A percentile compares a stretch with the other conserved stretches of the same genome.
Conservation (phyloP, 202 grass and related monocot genomes). For the Panicum hallii region DNA sequence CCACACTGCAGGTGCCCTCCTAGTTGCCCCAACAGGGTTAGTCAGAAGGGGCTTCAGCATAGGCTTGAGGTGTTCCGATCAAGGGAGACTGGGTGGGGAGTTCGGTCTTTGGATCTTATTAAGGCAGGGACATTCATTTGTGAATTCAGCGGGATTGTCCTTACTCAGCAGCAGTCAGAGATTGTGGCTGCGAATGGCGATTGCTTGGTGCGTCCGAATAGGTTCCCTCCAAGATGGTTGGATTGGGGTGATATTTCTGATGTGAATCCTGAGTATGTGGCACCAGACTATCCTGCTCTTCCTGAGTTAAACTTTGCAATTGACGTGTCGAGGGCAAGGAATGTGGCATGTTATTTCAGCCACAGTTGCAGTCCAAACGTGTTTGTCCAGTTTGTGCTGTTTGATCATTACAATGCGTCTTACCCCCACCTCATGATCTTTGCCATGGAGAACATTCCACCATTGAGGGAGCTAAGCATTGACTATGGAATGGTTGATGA, state of each 20-base stretch:
- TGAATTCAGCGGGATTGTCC: slow-evolving; percentile 92
- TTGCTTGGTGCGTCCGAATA: slow-evolving; percentile 82
- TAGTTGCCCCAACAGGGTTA: slow-evolving; percentile 88
- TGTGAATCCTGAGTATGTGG: slow-evolving; percentile 71
- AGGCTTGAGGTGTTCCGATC: slow-evolving; percentile 93
- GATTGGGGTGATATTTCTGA: slow-evolving; percentile 98
- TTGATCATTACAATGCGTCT: slow-evolving; percentile 81
- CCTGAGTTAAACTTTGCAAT: slow-evolving; percentile 80
- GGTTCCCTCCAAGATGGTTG: slow-evolving; percentile 82
- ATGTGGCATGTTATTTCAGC: slow-evolving; percentile 99
- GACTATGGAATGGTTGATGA: slow-evolving; percentile 96
- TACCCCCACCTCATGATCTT: slow-evolving; percentile 98
- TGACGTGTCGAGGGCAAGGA: slow-evolving; percentile 87
- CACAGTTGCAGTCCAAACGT: slow-evolving; percentile 97
- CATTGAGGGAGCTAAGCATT: slow-evolving; percentile 97
- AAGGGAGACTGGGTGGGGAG: slow-evolving; percentile 93
- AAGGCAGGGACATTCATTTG: slow-evolving; percentile 86
- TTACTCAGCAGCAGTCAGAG: slow-evolving; percentile 85
- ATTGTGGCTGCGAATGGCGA: slow-evolving; percentile 59
- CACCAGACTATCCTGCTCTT: slow-evolving; percentile 60
- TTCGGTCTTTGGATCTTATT: slow-evolving; percentile 96
- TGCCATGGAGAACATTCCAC: slow-evolving; percentile 97
- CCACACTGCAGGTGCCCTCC: slow-evolving; percentile 77
- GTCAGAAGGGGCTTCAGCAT: slow-evolving; percentile 77
- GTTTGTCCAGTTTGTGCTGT: slow-evolving; percentile 91